Base-by-base conservation (phyloP, 352 stramenopile genomes). In the Pythium aquatile region DNA sequence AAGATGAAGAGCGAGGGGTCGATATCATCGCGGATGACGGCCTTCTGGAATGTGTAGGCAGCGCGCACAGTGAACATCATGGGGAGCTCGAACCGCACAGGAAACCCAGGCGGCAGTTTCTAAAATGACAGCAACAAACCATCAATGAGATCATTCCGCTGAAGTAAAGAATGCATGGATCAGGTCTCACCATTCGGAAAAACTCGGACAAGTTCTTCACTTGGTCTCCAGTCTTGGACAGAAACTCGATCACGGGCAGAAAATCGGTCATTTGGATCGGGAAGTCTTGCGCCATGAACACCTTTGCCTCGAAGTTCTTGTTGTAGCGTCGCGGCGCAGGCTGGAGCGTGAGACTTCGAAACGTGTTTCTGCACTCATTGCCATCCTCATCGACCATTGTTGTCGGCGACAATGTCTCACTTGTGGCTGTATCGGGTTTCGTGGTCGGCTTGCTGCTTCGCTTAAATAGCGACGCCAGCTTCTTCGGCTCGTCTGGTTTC, bases 41-140 rank as follows among this genome's bases (percentile, higher is more conserved):
- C 82, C 29, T 82, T 90, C 56, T 90, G 79, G 65, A 94, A 94
- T 51, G 83, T 92, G 70, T 92, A 94, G 16, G 83, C 84, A n/a
- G 82, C 78, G 39, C 80, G 81, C 10, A 94, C 75, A 2, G 83
- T 94, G 56, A 92, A 88, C 73, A 91, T 84, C 79, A 92, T 91
- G 8, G 85, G 85, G 46, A 94, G 57, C 48, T 94, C 83, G 63
- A 94, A 94, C 55, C 86, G 85, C 37, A 91, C 81, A 16, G 85
- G 85, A 61, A 92, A 94, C 0, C 85, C 85, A 16, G 83, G 77
- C 4, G 85, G 85, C n/a, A 94, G 73, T 83, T 81, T 92, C 84
- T 93, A 49, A 39, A 28, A 39, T 30, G 11, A 65, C 11, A 52
- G 16, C 48, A 59, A 11, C 51, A 59, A 14, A 58, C 14, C 49